Evolutionary conservation across 768 basidiomycete species (phyloP).

Genomic region (Boletus tylopilopsis): DNA sequence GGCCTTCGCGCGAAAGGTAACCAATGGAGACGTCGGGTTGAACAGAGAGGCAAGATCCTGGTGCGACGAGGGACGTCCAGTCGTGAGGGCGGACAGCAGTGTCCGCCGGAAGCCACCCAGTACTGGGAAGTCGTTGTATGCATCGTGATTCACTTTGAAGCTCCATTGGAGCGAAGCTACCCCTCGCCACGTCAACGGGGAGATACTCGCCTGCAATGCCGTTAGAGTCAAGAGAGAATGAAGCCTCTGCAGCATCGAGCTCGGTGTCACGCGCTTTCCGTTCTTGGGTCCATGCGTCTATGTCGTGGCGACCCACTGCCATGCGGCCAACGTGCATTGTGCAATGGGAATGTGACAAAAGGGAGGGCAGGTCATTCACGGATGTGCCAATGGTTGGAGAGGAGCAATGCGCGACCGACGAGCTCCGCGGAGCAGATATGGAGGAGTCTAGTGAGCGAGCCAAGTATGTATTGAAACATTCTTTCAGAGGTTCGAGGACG

Average conservation of each 20-base stretch:
- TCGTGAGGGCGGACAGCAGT: neutral
- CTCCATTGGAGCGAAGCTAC: conserved; percentile 4
- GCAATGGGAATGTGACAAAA: conserved; percentile 7
- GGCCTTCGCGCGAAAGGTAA: conserved; percentile 1
- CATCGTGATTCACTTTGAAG: neutral
- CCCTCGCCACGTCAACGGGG: neutral
- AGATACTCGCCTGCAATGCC: neutral
- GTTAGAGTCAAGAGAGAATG: conserved; percentile 12
- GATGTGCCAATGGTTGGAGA: neutral
- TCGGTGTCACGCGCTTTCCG: conserved; percentile 7
- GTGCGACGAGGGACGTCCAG: conserved; percentile 3
- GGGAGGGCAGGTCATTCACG: neutral
- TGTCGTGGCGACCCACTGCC: conserved; percentile 26
- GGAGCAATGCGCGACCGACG: neutral
- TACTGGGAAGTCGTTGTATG: neutral
- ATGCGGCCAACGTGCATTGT: conserved; percentile 16
- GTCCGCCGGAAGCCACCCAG: neutral
- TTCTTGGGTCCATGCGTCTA: conserved; percentile 19
- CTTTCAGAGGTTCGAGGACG: neutral
- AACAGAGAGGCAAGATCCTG: neutral
- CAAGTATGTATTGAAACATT: conserved; percentile 8
- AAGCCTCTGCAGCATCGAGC: conserved; percentile 5
- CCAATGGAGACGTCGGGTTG: neutral
- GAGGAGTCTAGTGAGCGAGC: conserved; percentile 9
- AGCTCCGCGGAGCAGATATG: conserved; percentile 3